Evolutionary conservation across 2,329 filamentous ascomycete species (phyloP).

Genomic region (Penicillium palitans): DNA sequence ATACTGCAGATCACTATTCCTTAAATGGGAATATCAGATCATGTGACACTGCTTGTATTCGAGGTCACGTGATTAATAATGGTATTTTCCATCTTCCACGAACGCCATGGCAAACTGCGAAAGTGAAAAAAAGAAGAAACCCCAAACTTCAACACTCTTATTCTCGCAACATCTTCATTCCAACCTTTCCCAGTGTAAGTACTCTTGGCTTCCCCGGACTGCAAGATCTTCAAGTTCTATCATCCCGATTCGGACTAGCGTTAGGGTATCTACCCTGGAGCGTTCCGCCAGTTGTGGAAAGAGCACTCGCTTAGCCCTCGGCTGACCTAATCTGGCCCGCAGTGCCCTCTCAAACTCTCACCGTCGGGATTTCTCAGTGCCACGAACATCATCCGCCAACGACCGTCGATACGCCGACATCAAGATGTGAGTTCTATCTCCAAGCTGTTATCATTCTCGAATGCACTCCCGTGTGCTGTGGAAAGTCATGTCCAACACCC

Average conservation of each 20-base stretch:
- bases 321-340: slow-evolving; percentile 44
- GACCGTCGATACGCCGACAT: slow-evolving; percentile 49
- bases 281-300: slow-evolving; percentile 6
- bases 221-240: slow-evolving; percentile 2
- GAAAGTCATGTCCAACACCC: slow-evolving; percentile 6
- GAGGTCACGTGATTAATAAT: neutral
- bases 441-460: slow-evolving; percentile 21
- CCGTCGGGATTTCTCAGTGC: slow-evolving; percentile 42
- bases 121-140: no score
- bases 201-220: slow-evolving; percentile 10
- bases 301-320: slow-evolving; percentile 36
- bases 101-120: neutral
- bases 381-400: slow-evolving; percentile 49
- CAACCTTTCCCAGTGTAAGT: neutral
- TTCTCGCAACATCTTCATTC: neutral
- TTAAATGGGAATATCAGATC: neutral
- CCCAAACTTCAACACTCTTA: neutral
- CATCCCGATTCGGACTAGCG: slow-evolving; percentile 20
- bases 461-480: slow-evolving; percentile 19
- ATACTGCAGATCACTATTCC: slow-evolving; percentile 7
- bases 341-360: slow-evolving; percentile 42
- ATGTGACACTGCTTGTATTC: slow-evolving; percentile 4
- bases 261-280: slow-evolving; percentile 9
- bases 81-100: neutral
- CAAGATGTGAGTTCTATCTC: slow-evolving; percentile 47